Base-by-base conservation (phyloP, 257 asterid genomes). In the Striga asiatica region DNA sequence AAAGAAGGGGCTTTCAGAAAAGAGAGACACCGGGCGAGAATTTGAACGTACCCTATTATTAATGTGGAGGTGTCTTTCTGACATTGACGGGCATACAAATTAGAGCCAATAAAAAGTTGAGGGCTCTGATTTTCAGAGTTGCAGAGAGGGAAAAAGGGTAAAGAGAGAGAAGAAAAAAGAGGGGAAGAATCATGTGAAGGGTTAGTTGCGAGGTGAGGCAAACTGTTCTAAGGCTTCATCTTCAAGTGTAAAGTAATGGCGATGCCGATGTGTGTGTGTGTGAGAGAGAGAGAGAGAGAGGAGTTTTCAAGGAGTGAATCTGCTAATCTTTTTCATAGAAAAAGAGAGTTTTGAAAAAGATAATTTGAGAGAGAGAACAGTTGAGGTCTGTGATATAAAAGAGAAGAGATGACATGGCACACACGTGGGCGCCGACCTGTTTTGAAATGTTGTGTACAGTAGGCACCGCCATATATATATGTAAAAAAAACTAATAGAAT, bases 121-220 rank as follows among this genome's bases (percentile, higher is more conserved):
- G n/a, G 84, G 60, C 72, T 75, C 68, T 66, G 81, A 67, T 79
- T 75, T 82, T 64, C 76, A 83, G 86, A 86, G 72, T 73, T 71
- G 61, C 61, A 43, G 69, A 73, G 86, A 60, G 91, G 93, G 93
- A 76, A 83, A 76, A 59, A 61, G 12, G 67, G 58, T 22, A 7
- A 7, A 27, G 32, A 27, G 85, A 63, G 87, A 88, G 92, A 75
- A 84, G 73, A 68, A n/a, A n/a, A n/a, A n/a, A n/a, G n/a, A n/a
- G n/a, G n/a, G 38, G 68, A 73, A 62, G 66, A 71, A 61, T 59
- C 75, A 74, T 68, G 78, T 71, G 80, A 79, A 12, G 42, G 51
- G 22, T 54, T 54, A 51, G 69, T 56, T 53, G 75, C 48, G 5
- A 54, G 22, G 52, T 60, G 65, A 51, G 67, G 61, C 62, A 66